Evolutionary conservation across 768 basidiomycete species (phyloP), one percentile per base, ranked within the genome.

Genomic region (Suillus discolor): DNA sequence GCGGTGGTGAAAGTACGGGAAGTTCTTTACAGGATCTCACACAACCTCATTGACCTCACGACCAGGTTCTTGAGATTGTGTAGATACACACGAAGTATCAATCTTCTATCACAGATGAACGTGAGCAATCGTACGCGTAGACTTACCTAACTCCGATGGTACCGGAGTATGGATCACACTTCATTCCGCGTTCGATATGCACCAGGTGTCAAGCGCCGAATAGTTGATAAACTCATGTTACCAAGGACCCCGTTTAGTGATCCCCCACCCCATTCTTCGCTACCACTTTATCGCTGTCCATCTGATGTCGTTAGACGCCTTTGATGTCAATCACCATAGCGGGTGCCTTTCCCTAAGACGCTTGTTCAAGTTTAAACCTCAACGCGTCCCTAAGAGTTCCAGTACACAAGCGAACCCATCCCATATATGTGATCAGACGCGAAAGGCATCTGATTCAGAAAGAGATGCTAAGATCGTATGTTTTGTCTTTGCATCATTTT

Each of bases 171-270:
- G 71, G 76, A 74, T 76, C 76, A 68, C 72, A 68, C 68, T 63
- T 61, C 57, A 41, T 62, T 65, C 66, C 63, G 64, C 44, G 62
- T 64, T 70, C 67, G 68, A 69, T 66, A 69, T 60, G 64, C 59
- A 64, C 41, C 31, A 64, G 61, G 39, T 55, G 68, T 47, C 66
- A 71, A 62, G 66, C 71, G 65, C 68, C 67, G 44, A 65, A 71
- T 71, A 62, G 66, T 57, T 76, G 74, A 77, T 77, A 77, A 77
- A 78, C 74, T 49, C 68, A 62, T 57, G 72, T 69, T 70, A 72
- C 60, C 70, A 69, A 67, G 67, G 34, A 63, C 57, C 62, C 53
- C 44, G 12, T 31, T 64, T 47, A 66, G 49, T 34, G 59, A 66
- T 45, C 39, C 54, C 65, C 44, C 66, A 42, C 47, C 61, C 36